phyloP scores from a whole-genome alignment of 768 basidiomycete genomes.

The Calvatia gigantea region DNA sequence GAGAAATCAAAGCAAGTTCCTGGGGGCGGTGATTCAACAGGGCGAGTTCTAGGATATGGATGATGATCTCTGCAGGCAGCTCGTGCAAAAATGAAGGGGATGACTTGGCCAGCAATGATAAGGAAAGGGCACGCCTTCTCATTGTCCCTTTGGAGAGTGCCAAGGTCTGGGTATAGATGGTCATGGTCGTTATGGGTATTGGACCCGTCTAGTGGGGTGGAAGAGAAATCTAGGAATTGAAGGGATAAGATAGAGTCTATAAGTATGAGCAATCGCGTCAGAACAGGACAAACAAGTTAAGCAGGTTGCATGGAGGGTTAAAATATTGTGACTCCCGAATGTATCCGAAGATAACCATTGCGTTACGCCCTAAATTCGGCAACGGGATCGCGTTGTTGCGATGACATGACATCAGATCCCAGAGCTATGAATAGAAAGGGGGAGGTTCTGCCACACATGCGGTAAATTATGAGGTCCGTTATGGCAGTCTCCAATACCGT shows the following conservation, averaged over 20 bases:
- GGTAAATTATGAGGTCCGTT: conserved; percentile 3
- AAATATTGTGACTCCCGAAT: background rate
- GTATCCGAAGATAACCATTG: conserved; percentile 4
- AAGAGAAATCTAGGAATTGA: background rate
- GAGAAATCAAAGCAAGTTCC: conserved; percentile 27
- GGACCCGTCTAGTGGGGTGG: background rate
- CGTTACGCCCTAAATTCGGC: background rate
- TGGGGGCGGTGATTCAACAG: conserved; percentile 26
- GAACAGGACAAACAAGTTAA: background rate
- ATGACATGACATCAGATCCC: background rate
- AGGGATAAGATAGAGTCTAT: background rate
- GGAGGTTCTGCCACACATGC: conserved; percentile 6
- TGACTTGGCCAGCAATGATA: conserved; percentile 2
- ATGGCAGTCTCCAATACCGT: background rate
- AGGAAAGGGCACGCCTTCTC: background rate
- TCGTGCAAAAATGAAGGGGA: conserved; percentile 23
- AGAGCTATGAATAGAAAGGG: conserved; percentile 9
- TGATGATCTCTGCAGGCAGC: conserved; percentile 35
- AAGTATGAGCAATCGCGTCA: background rate
- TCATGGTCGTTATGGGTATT: background rate
- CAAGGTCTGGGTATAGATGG: background rate
- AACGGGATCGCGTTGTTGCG: too few relatives aligned
- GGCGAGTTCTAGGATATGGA: conserved; percentile 33
- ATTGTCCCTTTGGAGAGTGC: background rate
- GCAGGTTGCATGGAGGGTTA: background rate